phyloP scores from a whole-genome alignment of 257 asterid species.

The Mentha longifolia region DNA sequence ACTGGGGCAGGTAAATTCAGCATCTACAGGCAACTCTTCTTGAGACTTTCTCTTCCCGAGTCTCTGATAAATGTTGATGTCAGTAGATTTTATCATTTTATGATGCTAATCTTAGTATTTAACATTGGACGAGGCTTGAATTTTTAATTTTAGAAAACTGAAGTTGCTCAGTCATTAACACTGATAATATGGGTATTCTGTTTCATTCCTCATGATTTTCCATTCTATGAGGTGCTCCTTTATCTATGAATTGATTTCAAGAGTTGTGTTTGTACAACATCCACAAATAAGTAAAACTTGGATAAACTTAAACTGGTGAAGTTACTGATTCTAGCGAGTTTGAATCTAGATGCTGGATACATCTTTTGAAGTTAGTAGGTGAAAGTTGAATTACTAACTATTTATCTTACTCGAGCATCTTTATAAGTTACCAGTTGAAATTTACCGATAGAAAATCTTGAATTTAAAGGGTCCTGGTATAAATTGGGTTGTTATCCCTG shows the following conservation, averaged over 20 bases:
- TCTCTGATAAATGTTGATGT: neutral
- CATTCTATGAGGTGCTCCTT: slow-evolving; percentile 2
- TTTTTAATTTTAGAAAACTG: neutral
- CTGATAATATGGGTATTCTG: slow-evolving; percentile 28
- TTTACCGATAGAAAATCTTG: neutral
- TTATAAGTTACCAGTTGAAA: slow-evolving; percentile 4
- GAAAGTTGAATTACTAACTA: slow-evolving; percentile 17
- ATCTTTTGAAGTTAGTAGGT: slow-evolving; percentile 18
- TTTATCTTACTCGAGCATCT: neutral
- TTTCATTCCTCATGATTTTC: slow-evolving; percentile 7
- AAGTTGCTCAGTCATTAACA: slow-evolving; percentile 7
- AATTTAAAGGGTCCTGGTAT: slow-evolving; percentile 11
- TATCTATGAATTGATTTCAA: neutral
- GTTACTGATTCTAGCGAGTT: slow-evolving; percentile 13
- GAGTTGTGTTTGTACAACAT: slow-evolving; percentile 7
- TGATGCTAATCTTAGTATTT: slow-evolving; percentile 14
- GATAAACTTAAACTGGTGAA: slow-evolving; percentile 12
- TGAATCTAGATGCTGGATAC: slow-evolving; percentile 1
- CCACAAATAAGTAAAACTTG: slow-evolving; percentile 12
- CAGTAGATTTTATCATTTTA: neutral
- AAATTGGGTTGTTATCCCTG: neutral
- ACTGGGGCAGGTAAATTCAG: slow-evolving; percentile 92
- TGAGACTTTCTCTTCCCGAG: slow-evolving; percentile 15
- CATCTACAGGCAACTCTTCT: slow-evolving; percentile 2
- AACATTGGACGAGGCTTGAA: slow-evolving; percentile 7